These are phyloP conservation scores for Pseudogymnoascus sp. DNA, from an alignment of 2,329 filamentous ascomycete species.

Conservation along the genomic window DNA sequence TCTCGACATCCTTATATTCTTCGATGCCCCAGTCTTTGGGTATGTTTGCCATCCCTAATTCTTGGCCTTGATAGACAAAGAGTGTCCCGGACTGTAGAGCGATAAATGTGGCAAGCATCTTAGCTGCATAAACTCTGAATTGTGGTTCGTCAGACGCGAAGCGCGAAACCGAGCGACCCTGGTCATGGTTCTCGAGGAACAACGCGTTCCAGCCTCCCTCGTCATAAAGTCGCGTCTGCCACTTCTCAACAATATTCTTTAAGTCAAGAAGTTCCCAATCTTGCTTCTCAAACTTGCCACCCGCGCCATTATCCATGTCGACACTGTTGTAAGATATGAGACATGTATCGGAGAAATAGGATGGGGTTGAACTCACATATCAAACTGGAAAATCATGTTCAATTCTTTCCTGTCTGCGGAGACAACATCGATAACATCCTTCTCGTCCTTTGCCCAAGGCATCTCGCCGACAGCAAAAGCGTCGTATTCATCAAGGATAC, in stretches of 20 bases:
- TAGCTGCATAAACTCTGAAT: constrained; percentile 38
- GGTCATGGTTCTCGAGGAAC: constrained; percentile 53
- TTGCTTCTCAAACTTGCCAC: constrained; percentile 40
- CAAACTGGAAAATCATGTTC: constrained; percentile 69
- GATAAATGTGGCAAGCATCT: constrained; percentile 47
- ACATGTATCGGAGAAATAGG: constrained; percentile 10
- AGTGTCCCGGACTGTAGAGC: constrained; percentile 45
- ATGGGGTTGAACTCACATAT: constrained; percentile 38
- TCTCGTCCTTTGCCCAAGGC: constrained; percentile 36
- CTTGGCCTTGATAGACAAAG: constrained; percentile 55
- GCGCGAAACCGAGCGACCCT: constrained; percentile 43
- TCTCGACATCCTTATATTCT: constrained; percentile 63
- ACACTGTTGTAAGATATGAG: constrained; percentile 31
- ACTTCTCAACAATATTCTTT: constrained; percentile 41
- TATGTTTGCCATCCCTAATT: constrained; percentile 52
- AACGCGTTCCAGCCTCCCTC: constrained; percentile 50
- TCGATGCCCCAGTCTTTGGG: constrained; percentile 51
- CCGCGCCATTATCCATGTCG: constrained; percentile 40
- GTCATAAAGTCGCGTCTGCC: constrained; percentile 44
- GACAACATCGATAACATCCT: constrained; percentile 47
- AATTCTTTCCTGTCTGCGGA: constrained; percentile 52
- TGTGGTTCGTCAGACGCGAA: constrained; percentile 38
- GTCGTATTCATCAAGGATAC: constrained; percentile 39
- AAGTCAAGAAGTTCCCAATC: constrained; percentile 31
- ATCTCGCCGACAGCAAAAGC: constrained; percentile 48